A percentile compares a stretch with the other conserved stretches of the same genome.
phyloP scores from a whole-genome alignment of 768 basidiomycete species.

The Cyathus striatus region DNA sequence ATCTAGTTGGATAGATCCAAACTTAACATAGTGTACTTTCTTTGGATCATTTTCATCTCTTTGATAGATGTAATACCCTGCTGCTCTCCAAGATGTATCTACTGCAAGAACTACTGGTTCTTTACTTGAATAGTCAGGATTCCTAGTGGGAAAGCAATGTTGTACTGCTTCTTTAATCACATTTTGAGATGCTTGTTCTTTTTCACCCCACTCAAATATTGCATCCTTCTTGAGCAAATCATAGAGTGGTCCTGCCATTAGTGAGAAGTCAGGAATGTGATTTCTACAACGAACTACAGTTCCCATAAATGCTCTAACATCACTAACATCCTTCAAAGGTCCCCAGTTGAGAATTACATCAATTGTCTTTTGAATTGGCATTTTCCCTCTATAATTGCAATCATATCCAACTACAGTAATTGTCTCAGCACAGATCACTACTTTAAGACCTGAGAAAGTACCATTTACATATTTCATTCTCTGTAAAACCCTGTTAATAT shows the following conservation, averaged over 20 bases:
- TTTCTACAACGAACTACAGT: constrained; percentile 11
- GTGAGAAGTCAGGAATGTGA: constrained; percentile 18
- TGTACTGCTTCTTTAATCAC: constrained; percentile 6
- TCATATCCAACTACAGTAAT: constrained; percentile 12
- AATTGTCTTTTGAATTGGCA: constrained; percentile 15
- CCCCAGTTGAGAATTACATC: constrained; percentile 21
- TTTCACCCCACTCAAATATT: constrained; percentile 11
- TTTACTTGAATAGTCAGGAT: constrained; percentile 2
- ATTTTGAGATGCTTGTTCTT: constrained; percentile 4
- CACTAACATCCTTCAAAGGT: constrained; percentile 7
- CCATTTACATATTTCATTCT: constrained; percentile 13
- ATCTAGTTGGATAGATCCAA: constrained; percentile 33
- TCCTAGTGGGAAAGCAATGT: constrained; percentile 1
- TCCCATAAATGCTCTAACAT: constrained; percentile 19
- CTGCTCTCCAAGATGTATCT: constrained; percentile 13
- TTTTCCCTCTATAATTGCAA: constrained; percentile 20
- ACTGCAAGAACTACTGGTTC: constrained; percentile 2
- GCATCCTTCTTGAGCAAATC: constrained; percentile 16
- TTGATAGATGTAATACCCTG: constrained; percentile 34
- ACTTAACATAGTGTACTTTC: constrained; percentile 18
- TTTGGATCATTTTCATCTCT: constrained; percentile 12
- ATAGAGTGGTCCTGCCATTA: constrained; percentile 9
- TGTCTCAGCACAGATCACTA: constrained; percentile 1
- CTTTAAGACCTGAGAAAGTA: constrained; percentile 22
- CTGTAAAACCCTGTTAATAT: constrained; percentile 8